Percentiles rank a stretch among this genome's conserved stretches.
Conservation (phyloP, 208 protist genomes). For the Leishmania braziliensis region DNA sequence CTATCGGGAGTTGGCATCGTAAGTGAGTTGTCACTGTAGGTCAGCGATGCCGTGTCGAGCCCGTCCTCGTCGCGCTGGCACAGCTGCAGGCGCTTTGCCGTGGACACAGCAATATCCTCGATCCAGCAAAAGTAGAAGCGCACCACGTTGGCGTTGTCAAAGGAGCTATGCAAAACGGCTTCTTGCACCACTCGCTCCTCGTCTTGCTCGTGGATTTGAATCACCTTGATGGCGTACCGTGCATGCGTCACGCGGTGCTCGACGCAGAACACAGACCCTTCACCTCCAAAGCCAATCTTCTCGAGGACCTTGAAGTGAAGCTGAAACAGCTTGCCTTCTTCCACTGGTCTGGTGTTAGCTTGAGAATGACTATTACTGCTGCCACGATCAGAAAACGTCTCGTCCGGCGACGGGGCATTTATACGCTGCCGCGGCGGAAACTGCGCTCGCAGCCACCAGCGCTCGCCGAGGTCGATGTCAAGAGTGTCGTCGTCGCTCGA, state of each 20-base stretch:
- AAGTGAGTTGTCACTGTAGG: conserved; percentile 19
- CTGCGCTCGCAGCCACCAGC: conserved; percentile 37
- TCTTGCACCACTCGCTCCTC: conserved; percentile 71
- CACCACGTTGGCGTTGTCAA: conserved; percentile 82
- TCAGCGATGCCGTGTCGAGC: conserved; percentile 42
- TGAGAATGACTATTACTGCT: conserved; percentile 24
- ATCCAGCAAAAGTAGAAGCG: conserved; percentile 90
- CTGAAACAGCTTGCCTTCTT: conserved; percentile 68
- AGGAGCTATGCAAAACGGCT: conserved; percentile 80
- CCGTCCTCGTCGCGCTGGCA: conserved; percentile 49
- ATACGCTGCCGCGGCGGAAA: conserved; percentile 4
- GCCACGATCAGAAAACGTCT: conserved; percentile 10
- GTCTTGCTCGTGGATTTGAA: conserved; percentile 64
- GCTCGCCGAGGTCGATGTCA: conserved; percentile 35
- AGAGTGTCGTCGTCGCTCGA: conserved; percentile 26
- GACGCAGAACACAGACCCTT: conserved; percentile 81
- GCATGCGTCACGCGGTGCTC: conserved; percentile 73
- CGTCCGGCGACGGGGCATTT: conserved; percentile 21
- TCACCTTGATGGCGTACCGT: conserved; percentile 81
- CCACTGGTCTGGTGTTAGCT: conserved; percentile 11
- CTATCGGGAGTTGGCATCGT: conserved; percentile 14
- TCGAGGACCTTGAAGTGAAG: conserved; percentile 71
- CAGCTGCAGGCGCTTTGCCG: conserved; percentile 54
- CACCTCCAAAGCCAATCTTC: conserved; percentile 76
- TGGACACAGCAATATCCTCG: conserved; percentile 53